Evolutionary conservation across 306 rosid species (phyloP).

Genomic region (Cucurbita argyrosperma): DNA sequence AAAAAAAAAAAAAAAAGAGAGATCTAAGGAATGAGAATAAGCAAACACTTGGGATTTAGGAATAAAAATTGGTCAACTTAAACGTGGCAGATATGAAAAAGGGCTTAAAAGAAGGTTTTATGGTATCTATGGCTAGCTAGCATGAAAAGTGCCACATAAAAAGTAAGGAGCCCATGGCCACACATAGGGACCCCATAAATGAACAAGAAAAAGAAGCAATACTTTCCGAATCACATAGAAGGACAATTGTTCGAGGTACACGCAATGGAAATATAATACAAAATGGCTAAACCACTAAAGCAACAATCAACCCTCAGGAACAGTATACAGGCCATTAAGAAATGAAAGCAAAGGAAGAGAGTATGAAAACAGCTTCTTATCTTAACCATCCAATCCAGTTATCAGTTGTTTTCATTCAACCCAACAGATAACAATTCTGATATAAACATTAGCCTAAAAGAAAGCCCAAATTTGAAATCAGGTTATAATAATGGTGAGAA

Average conservation of each 20-base stretch:
- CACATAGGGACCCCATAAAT: conserved; percentile 7
- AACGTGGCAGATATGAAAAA: neutral
- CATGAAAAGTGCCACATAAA: neutral
- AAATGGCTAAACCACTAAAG: neutral
- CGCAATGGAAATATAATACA: neutral
- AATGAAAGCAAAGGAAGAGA: neutral
- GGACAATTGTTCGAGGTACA: neutral
- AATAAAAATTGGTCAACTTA: neutral
- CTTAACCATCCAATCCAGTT: neutral
- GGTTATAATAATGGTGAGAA: neutral
- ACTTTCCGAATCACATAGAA: neutral
- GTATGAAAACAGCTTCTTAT: neutral
- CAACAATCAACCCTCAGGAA: neutral
- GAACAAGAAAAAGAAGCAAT: neutral
- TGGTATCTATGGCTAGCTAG: neutral
- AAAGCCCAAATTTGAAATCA: neutral
- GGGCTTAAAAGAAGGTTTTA: neutral
- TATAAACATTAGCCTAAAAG: neutral
- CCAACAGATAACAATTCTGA: neutral
- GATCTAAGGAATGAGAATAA: neutral
- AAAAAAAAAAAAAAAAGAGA: neutral
- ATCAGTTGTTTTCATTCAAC: neutral
- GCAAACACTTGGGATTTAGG: neutral
- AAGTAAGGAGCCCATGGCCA: neutral
- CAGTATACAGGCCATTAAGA: neutral